phyloP scores from a whole-genome alignment of 2,329 filamentous ascomycete genomes.

The Xylogone sp. region DNA sequence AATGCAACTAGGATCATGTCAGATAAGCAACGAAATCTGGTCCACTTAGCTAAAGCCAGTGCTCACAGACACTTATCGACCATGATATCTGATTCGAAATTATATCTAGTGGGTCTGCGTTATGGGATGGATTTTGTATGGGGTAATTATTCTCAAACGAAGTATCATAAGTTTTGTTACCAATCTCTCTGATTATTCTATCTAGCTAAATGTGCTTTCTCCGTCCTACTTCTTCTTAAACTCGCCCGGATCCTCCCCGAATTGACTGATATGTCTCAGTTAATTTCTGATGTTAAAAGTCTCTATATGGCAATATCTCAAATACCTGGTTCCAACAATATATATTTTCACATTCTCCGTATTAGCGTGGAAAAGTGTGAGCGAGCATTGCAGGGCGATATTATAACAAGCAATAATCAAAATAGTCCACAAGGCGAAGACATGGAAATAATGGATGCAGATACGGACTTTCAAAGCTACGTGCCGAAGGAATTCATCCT shows the following conservation, averaged over 20 bases:
- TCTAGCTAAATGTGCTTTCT: conserved; percentile 50
- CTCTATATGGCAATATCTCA: conserved; percentile 39
- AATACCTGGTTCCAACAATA: conserved; percentile 36
- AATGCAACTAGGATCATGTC: conserved; percentile 38
- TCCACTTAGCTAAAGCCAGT: conserved; percentile 46
- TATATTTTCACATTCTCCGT: conserved; percentile 45
- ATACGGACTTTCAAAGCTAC: conserved; percentile 48
- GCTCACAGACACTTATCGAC: conserved; percentile 46
- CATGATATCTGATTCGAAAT: conserved; percentile 39
- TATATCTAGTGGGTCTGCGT: conserved; percentile 46
- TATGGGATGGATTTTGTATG: conserved; percentile 56
- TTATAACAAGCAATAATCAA: conserved; percentile 3
- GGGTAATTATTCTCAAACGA: conserved; percentile 19
- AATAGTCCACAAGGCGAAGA: conserved; percentile 22
- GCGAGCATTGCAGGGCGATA: conserved; percentile 36
- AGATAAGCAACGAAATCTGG: conserved; percentile 40
- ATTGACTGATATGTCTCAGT: conserved; percentile 23
- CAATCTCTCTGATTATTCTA: too few relatives aligned
- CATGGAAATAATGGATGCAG: conserved; percentile 29
- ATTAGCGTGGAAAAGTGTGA: conserved; percentile 48
- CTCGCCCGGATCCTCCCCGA: conserved; percentile 46
- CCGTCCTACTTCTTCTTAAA: conserved; percentile 50
- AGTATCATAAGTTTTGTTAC: not conserved
- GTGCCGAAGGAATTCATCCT: conserved; percentile 51
- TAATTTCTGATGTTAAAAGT: conserved; percentile 38